Evolutionary conservation across 1,284 basidiomycete species (phyloP).

Genomic region (Austroboletus novae-zelandiae): DNA sequence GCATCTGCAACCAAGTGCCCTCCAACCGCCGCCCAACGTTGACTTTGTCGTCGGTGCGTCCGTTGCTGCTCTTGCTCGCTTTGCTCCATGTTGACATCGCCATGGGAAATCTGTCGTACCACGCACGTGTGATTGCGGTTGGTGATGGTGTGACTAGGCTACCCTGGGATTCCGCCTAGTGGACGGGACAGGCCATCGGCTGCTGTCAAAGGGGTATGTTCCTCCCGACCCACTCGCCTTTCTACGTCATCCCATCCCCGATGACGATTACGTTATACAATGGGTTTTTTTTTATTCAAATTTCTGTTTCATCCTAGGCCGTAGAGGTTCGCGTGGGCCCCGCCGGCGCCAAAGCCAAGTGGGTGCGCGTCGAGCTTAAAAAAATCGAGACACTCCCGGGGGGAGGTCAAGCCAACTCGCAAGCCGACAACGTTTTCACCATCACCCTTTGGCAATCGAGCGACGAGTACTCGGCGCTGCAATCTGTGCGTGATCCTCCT

Average conservation of each 20-base stretch:
- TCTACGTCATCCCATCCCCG: background rate
- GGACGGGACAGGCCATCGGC: conserved; percentile 71
- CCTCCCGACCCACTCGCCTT: background rate
- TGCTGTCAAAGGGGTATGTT: conserved; percentile 75
- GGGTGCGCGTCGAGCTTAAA: conserved; percentile 83
- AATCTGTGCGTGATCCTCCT: conserved; percentile 51
- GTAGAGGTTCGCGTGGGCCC: conserved; percentile 75
- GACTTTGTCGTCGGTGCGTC: conserved; percentile 75
- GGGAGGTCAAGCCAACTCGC: conserved; percentile 64
- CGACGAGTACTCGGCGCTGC: conserved; percentile 67
- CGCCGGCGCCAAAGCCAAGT: conserved; percentile 83
- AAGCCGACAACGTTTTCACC: conserved; percentile 71
- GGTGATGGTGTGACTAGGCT: conserved; percentile 46
- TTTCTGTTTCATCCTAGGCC: conserved; percentile 44
- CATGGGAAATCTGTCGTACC: background rate
- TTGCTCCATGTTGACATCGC: conserved; percentile 8
- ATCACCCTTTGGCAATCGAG: conserved; percentile 68
- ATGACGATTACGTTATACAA: conserved; percentile 1
- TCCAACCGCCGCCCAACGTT: conserved; percentile 78
- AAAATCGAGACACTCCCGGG: conserved; percentile 82
- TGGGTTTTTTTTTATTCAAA: background rate
- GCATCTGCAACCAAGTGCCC: conserved; percentile 44
- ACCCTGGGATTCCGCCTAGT: conserved; percentile 76
- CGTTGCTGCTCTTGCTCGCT: background rate
- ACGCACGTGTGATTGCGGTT: background rate